These are phyloP conservation scores for Pulveroboletus sp. DNA, from an alignment of 768 basidiomycete genomes.

Conservation along the genomic window DNA sequence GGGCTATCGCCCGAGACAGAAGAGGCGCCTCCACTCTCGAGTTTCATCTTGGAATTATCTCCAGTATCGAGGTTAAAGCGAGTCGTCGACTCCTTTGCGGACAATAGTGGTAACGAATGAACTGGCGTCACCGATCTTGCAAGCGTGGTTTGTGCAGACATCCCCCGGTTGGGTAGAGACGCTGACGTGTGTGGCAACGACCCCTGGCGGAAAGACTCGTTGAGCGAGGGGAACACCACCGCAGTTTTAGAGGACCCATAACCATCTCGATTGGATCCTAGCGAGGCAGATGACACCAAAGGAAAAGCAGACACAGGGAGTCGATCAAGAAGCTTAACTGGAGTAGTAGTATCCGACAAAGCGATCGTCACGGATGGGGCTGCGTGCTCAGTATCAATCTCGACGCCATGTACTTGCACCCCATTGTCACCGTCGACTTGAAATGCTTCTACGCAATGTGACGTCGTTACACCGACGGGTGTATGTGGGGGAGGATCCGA, in stretches of 20 bases:
- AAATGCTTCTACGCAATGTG: conserved; percentile 2
- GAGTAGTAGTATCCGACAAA: conserved; percentile 14
- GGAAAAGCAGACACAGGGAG: conserved; percentile 8
- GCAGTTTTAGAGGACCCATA: conserved; percentile 5
- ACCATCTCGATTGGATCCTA: neutral
- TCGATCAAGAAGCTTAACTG: conserved; percentile 13
- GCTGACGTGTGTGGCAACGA: neutral
- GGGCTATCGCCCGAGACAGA: conserved; percentile 1
- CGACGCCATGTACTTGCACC: conserved; percentile 1
- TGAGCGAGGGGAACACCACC: conserved; percentile 25
- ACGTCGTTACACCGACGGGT: conserved; percentile 12
- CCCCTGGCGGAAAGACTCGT: conserved; percentile 19
- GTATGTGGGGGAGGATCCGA: conserved; percentile 26
- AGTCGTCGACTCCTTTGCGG: neutral
- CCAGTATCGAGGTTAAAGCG: neutral
- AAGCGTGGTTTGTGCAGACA: conserved; percentile 12
- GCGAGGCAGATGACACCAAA: neutral
- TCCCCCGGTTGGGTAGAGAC: neutral
- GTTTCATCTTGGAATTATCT: conserved; percentile 1
- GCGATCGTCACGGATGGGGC: neutral
- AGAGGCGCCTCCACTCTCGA: neutral
- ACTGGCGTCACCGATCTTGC: conserved; percentile 7
- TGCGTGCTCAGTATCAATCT: conserved; percentile 1
- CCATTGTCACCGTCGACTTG: conserved; percentile 17
- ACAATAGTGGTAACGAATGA: neutral